A percentile compares a stretch with the other conserved stretches of the same genome.
These are phyloP conservation scores for Fraxinus floribunda DNA, from an alignment of 305 asterid genomes.

Conservation along the genomic window DNA sequence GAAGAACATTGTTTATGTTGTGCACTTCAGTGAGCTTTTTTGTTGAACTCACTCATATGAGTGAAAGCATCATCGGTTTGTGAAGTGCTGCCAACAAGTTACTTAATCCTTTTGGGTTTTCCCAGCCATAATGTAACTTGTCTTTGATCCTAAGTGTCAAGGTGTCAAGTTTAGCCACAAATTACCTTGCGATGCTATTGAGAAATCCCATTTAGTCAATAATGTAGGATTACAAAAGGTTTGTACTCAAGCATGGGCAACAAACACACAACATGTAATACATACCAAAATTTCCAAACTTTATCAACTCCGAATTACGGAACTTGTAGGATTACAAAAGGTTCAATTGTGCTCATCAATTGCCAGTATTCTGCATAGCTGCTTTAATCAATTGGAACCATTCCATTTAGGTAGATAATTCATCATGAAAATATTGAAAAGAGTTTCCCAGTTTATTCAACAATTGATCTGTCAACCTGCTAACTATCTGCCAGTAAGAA, in stretches of 20 bases:
- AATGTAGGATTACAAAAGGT: not conserved
- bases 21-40: not conserved
- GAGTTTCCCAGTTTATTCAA: not conserved
- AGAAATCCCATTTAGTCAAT: no score
- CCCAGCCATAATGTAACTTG: not conserved
- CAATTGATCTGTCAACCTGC: not conserved
- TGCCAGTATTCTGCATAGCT: not conserved
- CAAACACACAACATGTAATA: not conserved
- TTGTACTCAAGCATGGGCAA: not conserved
- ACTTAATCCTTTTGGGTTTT: not conserved
- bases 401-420: not conserved
- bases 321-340: not conserved
- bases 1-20: not conserved
- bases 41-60: not conserved
- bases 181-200: not conserved
- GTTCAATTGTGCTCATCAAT: not conserved
- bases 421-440: not conserved
- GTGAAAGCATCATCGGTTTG: not conserved
- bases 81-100: not conserved
- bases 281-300: not conserved
- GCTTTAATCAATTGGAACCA: not conserved
- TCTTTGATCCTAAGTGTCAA: not conserved
- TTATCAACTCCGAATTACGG: not conserved
- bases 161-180: not conserved
- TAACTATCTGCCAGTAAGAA: not conserved